Percentiles rank a stretch among this genome's conserved stretches.
phyloP scores from a whole-genome alignment of 192 early-diverging fungal genomes.

The Coemansia sp. region DNA sequence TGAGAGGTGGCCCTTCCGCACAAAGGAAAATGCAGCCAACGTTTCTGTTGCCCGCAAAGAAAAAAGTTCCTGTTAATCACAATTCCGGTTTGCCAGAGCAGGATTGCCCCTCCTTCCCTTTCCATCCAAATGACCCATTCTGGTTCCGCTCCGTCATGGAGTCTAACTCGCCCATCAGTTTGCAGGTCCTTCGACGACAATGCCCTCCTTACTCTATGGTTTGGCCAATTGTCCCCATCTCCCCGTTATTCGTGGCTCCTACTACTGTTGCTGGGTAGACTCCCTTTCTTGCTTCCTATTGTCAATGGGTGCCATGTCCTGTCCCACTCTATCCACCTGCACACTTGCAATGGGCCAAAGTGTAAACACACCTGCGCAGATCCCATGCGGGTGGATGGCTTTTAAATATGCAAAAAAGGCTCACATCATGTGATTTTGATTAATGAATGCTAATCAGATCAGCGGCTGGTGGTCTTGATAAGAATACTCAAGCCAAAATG shows the following conservation, averaged over 20 bases:
- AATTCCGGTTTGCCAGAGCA: neutral
- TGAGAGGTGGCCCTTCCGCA: neutral
- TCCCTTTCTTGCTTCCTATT: neutral
- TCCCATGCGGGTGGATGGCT: neutral
- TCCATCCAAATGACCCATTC: neutral
- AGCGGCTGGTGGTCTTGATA: neutral
- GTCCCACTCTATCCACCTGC: neutral
- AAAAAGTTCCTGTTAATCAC: neutral
- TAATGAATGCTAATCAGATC: neutral
- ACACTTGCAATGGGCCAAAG: neutral
- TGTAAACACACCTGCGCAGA: neutral
- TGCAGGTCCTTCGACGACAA: neutral
- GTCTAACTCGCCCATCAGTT: neutral
- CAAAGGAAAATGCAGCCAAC: neutral
- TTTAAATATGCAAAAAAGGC: neutral
- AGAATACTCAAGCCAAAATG: neutral
- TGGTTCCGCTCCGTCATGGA: neutral
- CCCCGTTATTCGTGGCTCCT: no score
- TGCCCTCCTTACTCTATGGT: neutral
- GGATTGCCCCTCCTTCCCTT: neutral
- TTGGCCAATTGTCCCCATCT: neutral
- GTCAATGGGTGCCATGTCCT: neutral
- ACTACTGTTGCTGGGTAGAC: neutral
- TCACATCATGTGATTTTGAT: neutral
- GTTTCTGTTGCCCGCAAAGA: conserved; percentile 2